phyloP scores from a whole-genome alignment of 1,284 basidiomycete species.

The Filobasidium uniguttulatum region DNA sequence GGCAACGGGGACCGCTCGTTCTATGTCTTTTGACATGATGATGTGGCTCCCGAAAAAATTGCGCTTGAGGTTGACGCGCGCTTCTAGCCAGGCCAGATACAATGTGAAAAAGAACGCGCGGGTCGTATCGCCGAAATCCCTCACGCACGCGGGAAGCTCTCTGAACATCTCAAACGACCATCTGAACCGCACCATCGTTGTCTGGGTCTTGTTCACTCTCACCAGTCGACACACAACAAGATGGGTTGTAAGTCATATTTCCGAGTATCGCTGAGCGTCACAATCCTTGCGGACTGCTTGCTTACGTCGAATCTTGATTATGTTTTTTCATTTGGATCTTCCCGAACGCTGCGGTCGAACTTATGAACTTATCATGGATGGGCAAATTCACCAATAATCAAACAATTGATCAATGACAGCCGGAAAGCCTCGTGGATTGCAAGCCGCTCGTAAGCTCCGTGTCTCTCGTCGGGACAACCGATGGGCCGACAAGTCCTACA shows the following conservation, averaged over 20 bases:
- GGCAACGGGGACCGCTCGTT: too few relatives aligned
- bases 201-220: background rate
- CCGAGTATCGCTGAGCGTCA: too few relatives aligned
- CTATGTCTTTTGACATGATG: too few relatives aligned
- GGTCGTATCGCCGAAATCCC: background rate
- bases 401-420: constrained; percentile 29
- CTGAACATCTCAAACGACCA: background rate
- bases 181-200: background rate
- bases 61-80: too few relatives aligned
- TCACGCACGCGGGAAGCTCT: background rate
- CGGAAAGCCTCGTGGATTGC: constrained; percentile 98
- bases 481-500: constrained; percentile 99
- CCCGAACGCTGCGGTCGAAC: too few relatives aligned
- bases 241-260: constrained; percentile 5
- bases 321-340: too few relatives aligned
- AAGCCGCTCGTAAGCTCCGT: constrained; percentile 97
- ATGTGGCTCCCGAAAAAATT: too few relatives aligned
- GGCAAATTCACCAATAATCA: too few relatives aligned
- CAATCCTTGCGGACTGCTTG: background rate
- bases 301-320: too few relatives aligned
- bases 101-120: too few relatives aligned
- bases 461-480: constrained; percentile 89
- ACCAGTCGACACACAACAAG: constrained; percentile 2
- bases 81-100: too few relatives aligned
- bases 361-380: too few relatives aligned